Conservation (phyloP, 1,284 basidiomycete species). For the Coniferiporia weirii region DNA sequence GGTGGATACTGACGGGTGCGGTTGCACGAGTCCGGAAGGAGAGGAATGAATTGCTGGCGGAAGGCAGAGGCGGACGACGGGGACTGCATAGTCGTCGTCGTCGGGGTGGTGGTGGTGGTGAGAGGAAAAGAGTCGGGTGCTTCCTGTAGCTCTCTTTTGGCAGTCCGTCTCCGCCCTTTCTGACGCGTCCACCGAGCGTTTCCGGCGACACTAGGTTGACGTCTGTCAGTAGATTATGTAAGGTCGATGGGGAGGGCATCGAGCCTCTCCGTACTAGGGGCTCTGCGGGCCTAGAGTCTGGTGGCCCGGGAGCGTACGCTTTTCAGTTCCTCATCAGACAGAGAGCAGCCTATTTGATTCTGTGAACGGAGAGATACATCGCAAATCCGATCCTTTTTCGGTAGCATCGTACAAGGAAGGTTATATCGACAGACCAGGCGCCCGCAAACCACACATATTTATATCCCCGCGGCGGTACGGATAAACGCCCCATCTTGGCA, state of each 20-base stretch:
- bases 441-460: neutral
- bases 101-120: neutral
- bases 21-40: conserved; percentile 13
- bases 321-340: neutral
- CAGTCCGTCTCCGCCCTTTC: too few relatives aligned
- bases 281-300: neutral
- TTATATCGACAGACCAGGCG: conserved; percentile 1
- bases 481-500: conserved; percentile 47
- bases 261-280: too few relatives aligned
- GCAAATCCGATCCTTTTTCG: neutral
- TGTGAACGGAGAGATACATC: neutral
- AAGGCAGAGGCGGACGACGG: conserved; percentile 5
- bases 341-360: conserved; percentile 1
- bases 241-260: neutral
- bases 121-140: neutral
- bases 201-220: conserved; percentile 2
- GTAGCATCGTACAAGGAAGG: conserved; percentile 1
- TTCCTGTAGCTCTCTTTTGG: neutral
- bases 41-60: conserved; percentile 16
- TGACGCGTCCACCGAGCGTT: neutral
- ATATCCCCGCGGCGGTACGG: conserved; percentile 23
- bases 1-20: conserved; percentile 15
- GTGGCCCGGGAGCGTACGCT: neutral
- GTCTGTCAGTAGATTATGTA: neutral
- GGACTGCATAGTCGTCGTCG: conserved; percentile 6